Evolutionary conservation across 768 basidiomycete genomes (phyloP).

Genomic region (Tricholoma furcatifolium): DNA sequence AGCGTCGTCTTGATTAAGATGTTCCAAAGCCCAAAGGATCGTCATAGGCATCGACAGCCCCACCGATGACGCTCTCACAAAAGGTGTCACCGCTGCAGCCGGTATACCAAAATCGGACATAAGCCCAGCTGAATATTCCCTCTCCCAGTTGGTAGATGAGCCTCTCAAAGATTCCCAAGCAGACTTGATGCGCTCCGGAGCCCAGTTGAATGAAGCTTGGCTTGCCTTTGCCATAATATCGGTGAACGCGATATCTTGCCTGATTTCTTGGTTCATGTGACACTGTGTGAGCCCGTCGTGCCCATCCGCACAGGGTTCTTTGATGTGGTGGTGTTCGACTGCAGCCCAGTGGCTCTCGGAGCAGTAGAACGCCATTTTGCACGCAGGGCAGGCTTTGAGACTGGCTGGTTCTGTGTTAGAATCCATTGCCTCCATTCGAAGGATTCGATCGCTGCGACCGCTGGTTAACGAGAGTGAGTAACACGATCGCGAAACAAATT

Average conservation of each 20-base stretch:
- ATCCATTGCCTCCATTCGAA: constrained; percentile 19
- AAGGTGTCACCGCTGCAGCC: constrained; percentile 9
- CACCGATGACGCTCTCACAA: constrained; percentile 24
- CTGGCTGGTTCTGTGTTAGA: constrained; percentile 2
- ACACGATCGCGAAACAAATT: background rate
- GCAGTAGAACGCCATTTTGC: constrained; percentile 26
- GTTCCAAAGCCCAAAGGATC: constrained; percentile 22
- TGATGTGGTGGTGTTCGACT: constrained; percentile 15
- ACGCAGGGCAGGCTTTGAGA: constrained; percentile 21
- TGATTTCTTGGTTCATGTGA: constrained; percentile 22
- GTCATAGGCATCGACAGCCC: constrained; percentile 26
- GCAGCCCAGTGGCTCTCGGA: constrained; percentile 22
- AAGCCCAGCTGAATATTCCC: constrained; percentile 21
- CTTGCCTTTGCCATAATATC: background rate
- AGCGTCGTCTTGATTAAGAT: constrained; percentile 13
- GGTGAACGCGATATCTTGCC: constrained; percentile 15
- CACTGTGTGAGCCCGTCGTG: constrained; percentile 23
- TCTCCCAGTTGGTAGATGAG: constrained; percentile 20
- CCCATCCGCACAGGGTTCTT: constrained; percentile 19
- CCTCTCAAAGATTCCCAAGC: constrained; percentile 25
- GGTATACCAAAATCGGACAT: constrained; percentile 1
- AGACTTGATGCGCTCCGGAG: constrained; percentile 24
- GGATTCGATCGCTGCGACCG: constrained; percentile 22
- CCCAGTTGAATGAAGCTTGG: constrained; percentile 24
- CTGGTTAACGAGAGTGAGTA: constrained; percentile 9